Base-by-base conservation (phyloP, 148 eudicot genomes). In the Drosera capensis region DNA sequence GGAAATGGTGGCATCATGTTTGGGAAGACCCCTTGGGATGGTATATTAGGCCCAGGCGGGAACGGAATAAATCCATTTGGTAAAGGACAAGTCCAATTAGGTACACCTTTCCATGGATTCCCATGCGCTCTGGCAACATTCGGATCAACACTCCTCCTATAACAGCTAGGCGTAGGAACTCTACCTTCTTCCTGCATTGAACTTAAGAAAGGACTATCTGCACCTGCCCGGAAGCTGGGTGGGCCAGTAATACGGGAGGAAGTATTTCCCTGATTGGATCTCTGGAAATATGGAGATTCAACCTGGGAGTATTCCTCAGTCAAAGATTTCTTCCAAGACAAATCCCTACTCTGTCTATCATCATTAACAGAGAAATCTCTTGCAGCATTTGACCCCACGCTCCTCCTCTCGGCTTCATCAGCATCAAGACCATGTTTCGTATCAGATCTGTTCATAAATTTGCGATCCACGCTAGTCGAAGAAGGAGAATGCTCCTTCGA, bases 51-150 rank as follows among this genome's bases (percentile, higher is more conserved):
- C 31, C 72, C 72, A 30, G 60, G 92, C 15, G 75, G 87, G 52
- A 71, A 88, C 29, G 97, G 94, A 43, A 80, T 65, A 54, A 68
- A 80, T 21, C 97, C 92, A 68, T 81, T 80, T 40, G 81, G 53
- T 61, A 80, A 41, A 14, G 87, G 87, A 14, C 92, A 67, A 55
- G 86, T 81, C 97, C 97, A 88, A 53, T 58, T 84, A 36, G 79
- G 92, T 40, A 70, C 67, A 19, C 84, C 79, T 56, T 78, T 80
- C 94, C 94, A 88, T 37, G 79, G 53, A 60, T 68, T 79, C 45
- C 79, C 94, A 49, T 77, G 97, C 14, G 55, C 57, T 60, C 97
- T 83, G 65, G 77, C 92, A 37, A 75, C 51, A 46, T 65, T 74
- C 3, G 75, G 71, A 65, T 87, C 94, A 46, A 53, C 77, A 43